Conservation (phyloP, 208 protist genomes). For the Trypanosoma platydactyli region DNA sequence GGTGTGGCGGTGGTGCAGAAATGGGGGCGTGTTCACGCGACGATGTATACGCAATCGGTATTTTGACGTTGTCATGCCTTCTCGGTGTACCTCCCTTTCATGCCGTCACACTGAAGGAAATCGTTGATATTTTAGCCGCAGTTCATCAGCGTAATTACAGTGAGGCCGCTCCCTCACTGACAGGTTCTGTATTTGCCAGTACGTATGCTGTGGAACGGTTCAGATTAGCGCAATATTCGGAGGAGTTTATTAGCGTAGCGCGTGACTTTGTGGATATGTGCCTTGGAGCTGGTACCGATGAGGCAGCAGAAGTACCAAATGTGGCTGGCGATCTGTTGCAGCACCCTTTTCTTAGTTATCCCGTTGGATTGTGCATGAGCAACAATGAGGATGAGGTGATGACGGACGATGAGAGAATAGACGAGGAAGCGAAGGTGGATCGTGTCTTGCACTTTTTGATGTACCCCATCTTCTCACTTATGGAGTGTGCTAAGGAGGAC, state of each 20-base stretch:
- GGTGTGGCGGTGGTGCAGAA: slow-evolving; percentile 3
- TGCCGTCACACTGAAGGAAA: slow-evolving; percentile 36
- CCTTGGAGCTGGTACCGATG: slow-evolving; percentile 3
- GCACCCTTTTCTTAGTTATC: slow-evolving; percentile 34
- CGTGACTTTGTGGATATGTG: slow-evolving; percentile 29
- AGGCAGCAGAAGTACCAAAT: background rate
- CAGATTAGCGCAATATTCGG: slow-evolving; percentile 24
- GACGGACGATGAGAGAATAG: slow-evolving; percentile 2
- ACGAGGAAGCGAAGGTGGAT: slow-evolving; percentile 28
- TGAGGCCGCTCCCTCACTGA: background rate
- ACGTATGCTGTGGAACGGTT: slow-evolving; percentile 22
- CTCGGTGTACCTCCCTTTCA: slow-evolving; percentile 67
- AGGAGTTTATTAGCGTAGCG: slow-evolving; percentile 22
- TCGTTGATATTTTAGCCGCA: slow-evolving; percentile 17
- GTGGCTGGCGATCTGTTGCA: slow-evolving; percentile 22
- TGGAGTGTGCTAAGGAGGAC: slow-evolving; percentile 23
- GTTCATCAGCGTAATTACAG: background rate
- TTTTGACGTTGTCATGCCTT: slow-evolving; percentile 47
- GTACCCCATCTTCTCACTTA: slow-evolving; percentile 50
- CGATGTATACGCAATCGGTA: slow-evolving; percentile 81
- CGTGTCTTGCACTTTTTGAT: slow-evolving; percentile 54
- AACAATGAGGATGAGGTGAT: slow-evolving; percentile 16
- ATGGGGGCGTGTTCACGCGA: slow-evolving; percentile 33
- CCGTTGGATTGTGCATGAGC: background rate
- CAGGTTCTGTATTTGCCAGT: slow-evolving; percentile 19